Conservation (phyloP, 1,284 basidiomycete genomes). For the Leccinum pachyderme region DNA sequence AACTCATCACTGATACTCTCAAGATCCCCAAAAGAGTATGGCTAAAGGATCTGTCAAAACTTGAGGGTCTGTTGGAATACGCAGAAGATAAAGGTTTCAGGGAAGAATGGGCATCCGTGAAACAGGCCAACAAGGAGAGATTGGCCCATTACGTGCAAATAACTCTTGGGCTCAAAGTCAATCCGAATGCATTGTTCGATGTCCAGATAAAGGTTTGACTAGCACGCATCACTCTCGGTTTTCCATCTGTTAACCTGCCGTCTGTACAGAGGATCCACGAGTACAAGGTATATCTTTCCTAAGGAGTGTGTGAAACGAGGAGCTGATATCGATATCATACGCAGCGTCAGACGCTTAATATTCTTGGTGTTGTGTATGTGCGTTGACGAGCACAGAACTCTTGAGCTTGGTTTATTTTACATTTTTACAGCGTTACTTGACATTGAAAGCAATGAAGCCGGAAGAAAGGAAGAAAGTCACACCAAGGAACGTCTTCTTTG, state of each 20-base stretch:
- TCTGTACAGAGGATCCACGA: conserved; percentile 67
- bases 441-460: conserved; percentile 74
- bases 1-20: conserved; percentile 80
- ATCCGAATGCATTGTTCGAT: conserved; percentile 85
- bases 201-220: conserved; percentile 81
- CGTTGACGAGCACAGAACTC: conserved; percentile 21
- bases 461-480: conserved; percentile 78
- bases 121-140: conserved; percentile 84
- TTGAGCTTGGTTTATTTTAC: conserved; percentile 2
- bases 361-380: conserved; percentile 83
- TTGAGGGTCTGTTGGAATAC: conserved; percentile 66
- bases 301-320: background rate
- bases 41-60: conserved; percentile 75
- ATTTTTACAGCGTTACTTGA: conserved; percentile 66
- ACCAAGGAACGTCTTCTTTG: conserved; percentile 85
- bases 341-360: conserved; percentile 82
- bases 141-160: conserved; percentile 75
- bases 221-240: background rate
- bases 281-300: conserved; percentile 60
- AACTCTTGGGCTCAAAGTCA: conserved; percentile 72
- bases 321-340: conserved; percentile 6
- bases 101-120: conserved; percentile 77
- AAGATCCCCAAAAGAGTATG: conserved; percentile 71
- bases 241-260: background rate
- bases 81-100: conserved; percentile 75